Percentiles rank a stretch among this genome's conserved stretches.
Evolutionary conservation across 2,329 filamentous ascomycete genomes (phyloP).

Genomic region (Fusarium secorum): DNA sequence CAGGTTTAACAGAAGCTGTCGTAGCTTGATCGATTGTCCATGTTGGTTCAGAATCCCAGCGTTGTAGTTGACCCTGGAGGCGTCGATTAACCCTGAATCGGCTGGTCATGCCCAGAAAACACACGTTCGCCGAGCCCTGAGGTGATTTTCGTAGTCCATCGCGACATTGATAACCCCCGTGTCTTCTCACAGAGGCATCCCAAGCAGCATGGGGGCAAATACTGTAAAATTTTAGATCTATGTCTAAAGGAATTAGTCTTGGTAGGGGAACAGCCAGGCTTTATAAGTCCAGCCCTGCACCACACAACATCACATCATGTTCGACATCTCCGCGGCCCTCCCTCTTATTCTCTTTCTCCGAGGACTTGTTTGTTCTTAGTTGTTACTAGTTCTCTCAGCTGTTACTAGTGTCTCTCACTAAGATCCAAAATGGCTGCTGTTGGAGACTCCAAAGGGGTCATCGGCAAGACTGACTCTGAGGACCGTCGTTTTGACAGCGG

Average conservation of each 20-base stretch:
- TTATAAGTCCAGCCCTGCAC: slow-evolving; percentile 38
- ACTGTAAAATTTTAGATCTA: neutral
- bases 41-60: neutral
- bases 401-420: neutral
- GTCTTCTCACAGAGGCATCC: neutral
- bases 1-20: neutral
- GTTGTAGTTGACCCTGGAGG: neutral
- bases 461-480: slow-evolving; percentile 16
- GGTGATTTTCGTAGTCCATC: slow-evolving; percentile 38
- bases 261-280: neutral
- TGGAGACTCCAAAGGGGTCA: slow-evolving; percentile 11
- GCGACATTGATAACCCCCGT: slow-evolving; percentile 35
- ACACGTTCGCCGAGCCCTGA: slow-evolving; percentile 24
- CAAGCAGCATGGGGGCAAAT: neutral
- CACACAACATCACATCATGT: neutral
- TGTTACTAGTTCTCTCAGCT: neutral
- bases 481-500: slow-evolving; percentile 34
- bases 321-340: slow-evolving; percentile 30
- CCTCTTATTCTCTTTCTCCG: slow-evolving; percentile 8
- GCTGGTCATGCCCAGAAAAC: neutral
- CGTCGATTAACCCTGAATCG: neutral
- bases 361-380: neutral
- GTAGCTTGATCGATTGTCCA: neutral
- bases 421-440: slow-evolving; percentile 22
- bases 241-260: neutral